Base-by-base conservation (phyloP, 2,329 filamentous ascomycete genomes). In the Escovopsis sp. region DNA sequence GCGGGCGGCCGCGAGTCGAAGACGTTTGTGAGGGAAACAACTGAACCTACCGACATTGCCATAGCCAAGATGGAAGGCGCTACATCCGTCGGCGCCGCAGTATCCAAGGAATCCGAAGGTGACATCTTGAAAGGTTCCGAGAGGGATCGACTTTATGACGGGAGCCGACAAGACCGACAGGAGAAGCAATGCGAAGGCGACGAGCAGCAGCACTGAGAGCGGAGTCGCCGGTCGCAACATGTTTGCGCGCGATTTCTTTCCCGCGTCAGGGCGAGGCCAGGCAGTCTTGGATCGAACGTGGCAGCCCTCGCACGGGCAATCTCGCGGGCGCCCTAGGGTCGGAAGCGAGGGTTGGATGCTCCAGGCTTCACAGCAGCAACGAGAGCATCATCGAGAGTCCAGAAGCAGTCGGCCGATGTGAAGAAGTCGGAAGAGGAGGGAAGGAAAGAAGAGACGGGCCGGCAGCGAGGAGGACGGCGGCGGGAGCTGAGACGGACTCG, bases 161-260 rank as follows among this genome's bases (percentile, higher is more conserved):
- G 91, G 91, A 0, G 86, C 88, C 1, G 89, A 94, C n/a, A 98
- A 66, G 33, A 88, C 84, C 37, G 87, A 84, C 33, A 98, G 70
- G 37, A 96, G 69, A 40, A 96, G 72, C 47, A 96, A 70, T 48
- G 71, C 81, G 62, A 98, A 95, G 50, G 89, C 87, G 55, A 75
- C 71, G 48, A 93, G 74, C 55, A 96, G 81, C 59, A 96, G 67
- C 51, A 94, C 68, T 51, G 88, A 80, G 58, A 98, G 69, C 51
- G 91, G 89, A 46, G 91, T 96, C 47, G 91, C 89, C 47, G 91
- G 88, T 56, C 88, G 84, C 60, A 96, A 70, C 77, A 94, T 85
- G 66, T 30, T 9, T 9, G 11, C 27, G 11, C 8, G 27, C 27
- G 4, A 30, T 11, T 4, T 20, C 20, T 20, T 20, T 4, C 27